These are phyloP conservation scores for Phytophthora pinifolia DNA, from an alignment of 352 stramenopile species.

Conservation along the genomic window DNA sequence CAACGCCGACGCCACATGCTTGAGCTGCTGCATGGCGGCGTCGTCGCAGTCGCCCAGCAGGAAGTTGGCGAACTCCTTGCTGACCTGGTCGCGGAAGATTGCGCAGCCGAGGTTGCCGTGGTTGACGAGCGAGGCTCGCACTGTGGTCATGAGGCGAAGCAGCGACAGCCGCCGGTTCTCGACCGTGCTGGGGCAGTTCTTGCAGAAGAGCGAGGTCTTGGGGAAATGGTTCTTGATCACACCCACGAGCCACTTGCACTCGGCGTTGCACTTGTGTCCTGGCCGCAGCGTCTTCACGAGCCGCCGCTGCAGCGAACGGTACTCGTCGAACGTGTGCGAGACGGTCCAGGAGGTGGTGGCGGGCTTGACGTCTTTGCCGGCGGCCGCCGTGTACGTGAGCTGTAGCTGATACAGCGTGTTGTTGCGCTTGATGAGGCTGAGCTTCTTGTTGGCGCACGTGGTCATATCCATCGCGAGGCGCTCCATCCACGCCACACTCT, in stretches of 20 bases:
- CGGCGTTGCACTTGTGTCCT: slow-evolving; percentile 57
- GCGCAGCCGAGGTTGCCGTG: slow-evolving; percentile 30
- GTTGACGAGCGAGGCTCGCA: slow-evolving; percentile 35
- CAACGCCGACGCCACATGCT: slow-evolving; percentile 13
- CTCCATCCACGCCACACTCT: slow-evolving; percentile 34
- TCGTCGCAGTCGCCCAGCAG: slow-evolving; percentile 30
- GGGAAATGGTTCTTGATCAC: slow-evolving; percentile 60
- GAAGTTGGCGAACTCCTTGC: slow-evolving; percentile 30
- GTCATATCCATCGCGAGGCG: slow-evolving; percentile 26
- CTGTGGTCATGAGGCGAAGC: slow-evolving; percentile 23
- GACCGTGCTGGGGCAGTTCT: slow-evolving; percentile 31
- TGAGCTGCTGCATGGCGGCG: slow-evolving; percentile 11
- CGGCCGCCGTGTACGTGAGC: slow-evolving; percentile 12
- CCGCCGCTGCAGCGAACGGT: slow-evolving; percentile 40
- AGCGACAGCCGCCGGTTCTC: slow-evolving; percentile 31
- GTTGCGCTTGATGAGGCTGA: slow-evolving; percentile 29
- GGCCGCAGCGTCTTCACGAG: slow-evolving; percentile 42
- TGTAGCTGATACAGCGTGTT: slow-evolving; percentile 37
- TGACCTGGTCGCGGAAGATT: slow-evolving; percentile 29
- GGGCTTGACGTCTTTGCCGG: slow-evolving; percentile 1
- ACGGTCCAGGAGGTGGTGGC: slow-evolving; percentile 26
- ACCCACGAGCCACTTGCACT: slow-evolving; percentile 56
- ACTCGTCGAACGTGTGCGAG: slow-evolving; percentile 42
- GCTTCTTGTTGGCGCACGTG: slow-evolving; percentile 26
- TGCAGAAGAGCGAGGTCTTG: slow-evolving; percentile 36